These are phyloP conservation scores for Erodium moschatum DNA, from an alignment of 441 rosid genomes.

Conservation along the genomic window DNA sequence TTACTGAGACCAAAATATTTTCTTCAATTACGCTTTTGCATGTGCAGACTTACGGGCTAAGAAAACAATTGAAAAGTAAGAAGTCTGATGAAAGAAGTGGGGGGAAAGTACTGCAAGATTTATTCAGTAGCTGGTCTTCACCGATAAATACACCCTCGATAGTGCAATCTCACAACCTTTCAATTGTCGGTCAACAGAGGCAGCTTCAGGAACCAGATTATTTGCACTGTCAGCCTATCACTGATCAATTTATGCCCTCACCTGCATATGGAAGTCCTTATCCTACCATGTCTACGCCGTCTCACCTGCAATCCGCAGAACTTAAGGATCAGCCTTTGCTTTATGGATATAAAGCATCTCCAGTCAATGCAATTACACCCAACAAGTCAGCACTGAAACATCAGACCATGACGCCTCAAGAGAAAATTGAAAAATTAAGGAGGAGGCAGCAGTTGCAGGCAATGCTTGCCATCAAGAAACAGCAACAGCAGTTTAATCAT, in stretches of 20 bases:
- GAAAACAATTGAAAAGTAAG: constrained; percentile 37
- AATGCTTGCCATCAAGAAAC: constrained; percentile 86
- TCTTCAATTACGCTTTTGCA: not conserved
- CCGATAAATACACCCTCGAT: constrained; percentile 30
- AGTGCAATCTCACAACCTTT: constrained; percentile 31
- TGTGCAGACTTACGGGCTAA: constrained; percentile 45
- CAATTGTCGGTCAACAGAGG: constrained; percentile 40
- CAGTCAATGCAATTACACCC: constrained; percentile 31
- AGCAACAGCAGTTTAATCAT: constrained; percentile 59
- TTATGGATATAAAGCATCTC: constrained; percentile 47
- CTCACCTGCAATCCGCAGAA: constrained; percentile 44
- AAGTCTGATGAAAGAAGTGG: constrained; percentile 37
- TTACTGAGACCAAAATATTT: not conserved
- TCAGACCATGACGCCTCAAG: constrained; percentile 81
- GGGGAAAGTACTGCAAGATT: constrained; percentile 31
- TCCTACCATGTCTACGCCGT: constrained; percentile 45
- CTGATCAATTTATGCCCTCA: constrained; percentile 40
- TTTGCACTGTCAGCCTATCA: constrained; percentile 41
- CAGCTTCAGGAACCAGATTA: constrained; percentile 45
- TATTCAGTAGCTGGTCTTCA: constrained; percentile 39
- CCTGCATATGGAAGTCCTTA: constrained; percentile 49
- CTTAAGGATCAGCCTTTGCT: constrained; percentile 37
- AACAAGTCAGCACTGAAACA: constrained; percentile 37
- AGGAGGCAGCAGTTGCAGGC: constrained; percentile 95
- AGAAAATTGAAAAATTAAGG: constrained; percentile 80